These are phyloP conservation scores for Limnomonas spitsbergensis DNA, from an alignment of 139 green algal genomes.

Conservation along the genomic window DNA sequence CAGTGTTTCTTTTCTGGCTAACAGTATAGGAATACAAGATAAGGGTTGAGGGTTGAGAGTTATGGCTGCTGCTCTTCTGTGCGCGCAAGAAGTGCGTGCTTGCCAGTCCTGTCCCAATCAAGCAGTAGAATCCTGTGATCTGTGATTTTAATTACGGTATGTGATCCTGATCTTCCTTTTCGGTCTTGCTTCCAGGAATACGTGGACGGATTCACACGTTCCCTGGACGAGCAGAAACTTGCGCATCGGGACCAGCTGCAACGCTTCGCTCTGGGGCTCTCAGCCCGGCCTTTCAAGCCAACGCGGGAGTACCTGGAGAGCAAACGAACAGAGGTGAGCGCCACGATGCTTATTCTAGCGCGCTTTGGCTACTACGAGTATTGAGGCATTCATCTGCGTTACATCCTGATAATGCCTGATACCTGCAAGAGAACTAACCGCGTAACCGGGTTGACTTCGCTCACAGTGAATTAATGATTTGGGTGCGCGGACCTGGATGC, in stretches of 20 bases:
- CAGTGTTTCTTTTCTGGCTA: no score
- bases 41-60: neutral
- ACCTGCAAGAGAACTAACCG: no score
- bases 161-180: neutral
- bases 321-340: slow-evolving; percentile 25
- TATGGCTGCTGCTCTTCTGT: no score
- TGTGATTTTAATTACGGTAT: neutral
- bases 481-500: neutral
- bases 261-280: slow-evolving; percentile 25
- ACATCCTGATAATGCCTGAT: no score
- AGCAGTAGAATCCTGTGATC: neutral
- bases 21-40: no score
- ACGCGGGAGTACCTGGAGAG: slow-evolving; percentile 38
- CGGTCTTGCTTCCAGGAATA: neutral
- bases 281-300: slow-evolving; percentile 22
- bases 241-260: slow-evolving; percentile 13
- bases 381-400: neutral
- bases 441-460: no score
- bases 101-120: no score
- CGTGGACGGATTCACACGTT: neutral
- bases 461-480: neutral
- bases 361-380: neutral
- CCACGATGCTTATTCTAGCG: neutral
- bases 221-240: slow-evolving; percentile 3
- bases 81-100: no score